Conservation (phyloP, 305 asterid species). For the Fraxinus sp. region DNA sequence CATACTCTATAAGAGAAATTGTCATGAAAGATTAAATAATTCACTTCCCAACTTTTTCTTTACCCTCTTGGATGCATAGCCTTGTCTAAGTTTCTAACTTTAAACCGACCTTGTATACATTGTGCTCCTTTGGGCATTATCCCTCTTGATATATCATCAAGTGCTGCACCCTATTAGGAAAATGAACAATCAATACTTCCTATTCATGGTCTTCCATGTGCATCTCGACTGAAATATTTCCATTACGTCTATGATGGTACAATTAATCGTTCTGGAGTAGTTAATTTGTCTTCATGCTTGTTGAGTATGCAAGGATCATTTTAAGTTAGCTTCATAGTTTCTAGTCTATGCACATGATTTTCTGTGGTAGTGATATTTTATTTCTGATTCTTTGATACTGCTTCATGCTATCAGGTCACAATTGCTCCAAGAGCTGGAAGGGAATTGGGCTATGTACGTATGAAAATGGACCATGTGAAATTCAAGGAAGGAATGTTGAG, state of each 20-base stretch:
- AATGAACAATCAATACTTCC: neutral
- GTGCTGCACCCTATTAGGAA: neutral
- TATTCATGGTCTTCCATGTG: neutral
- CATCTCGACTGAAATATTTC: neutral
- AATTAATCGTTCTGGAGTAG: neutral
- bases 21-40: neutral
- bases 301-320: neutral
- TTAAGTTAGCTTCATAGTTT: neutral
- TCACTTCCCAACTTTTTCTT: neutral
- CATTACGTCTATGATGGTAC: neutral
- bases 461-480: conserved; percentile 76
- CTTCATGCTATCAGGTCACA: conserved; percentile 52
- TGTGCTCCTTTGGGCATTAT: neutral
- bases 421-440: conserved; percentile 93
- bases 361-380: neutral
- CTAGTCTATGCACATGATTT: neutral
- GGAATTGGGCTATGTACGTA: conserved; percentile 80
- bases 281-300: neutral
- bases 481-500: conserved; percentile 83
- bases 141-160: neutral
- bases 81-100: neutral
- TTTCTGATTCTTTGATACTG: neutral
- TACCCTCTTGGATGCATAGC: neutral
- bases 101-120: neutral
- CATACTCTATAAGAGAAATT: neutral